Percentiles rank a stretch among this genome's conserved stretches.
Conservation (phyloP, 1,139 yeast species). For the Zygosaccharomyces pseudobailii region DNA sequence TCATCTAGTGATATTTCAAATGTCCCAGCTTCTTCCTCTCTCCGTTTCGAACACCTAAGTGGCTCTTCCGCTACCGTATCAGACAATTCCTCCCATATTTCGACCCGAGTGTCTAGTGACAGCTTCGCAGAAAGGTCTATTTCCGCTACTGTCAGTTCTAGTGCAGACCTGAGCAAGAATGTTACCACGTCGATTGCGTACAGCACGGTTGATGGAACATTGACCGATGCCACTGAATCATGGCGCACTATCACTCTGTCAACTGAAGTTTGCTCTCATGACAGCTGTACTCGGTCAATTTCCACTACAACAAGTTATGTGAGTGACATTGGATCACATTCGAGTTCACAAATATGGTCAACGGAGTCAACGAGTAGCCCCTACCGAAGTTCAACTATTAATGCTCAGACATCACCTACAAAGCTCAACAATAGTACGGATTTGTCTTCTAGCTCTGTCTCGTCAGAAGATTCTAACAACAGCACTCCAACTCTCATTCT, state of each 20-base stretch:
- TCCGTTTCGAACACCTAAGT: not conserved
- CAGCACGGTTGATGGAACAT: not conserved
- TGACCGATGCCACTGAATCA: not conserved
- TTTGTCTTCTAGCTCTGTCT: no score
- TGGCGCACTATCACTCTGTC: slow-evolving; percentile 5
- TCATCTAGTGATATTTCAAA: not conserved
- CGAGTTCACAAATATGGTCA: no score
- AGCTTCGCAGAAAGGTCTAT: no score
- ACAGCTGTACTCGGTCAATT: slow-evolving; percentile 1
- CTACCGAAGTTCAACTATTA: no score
- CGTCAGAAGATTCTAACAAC: no score
- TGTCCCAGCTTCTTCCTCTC: not conserved
- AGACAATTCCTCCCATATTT: not conserved
- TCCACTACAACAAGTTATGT: not conserved
- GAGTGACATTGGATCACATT: not conserved
- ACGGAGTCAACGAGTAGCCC: no score
- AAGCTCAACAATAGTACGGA: no score
- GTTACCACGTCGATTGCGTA: not conserved
- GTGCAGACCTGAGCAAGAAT: not conserved
- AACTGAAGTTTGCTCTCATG: slow-evolving; percentile 5
- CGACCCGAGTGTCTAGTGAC: no score
- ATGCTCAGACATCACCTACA: no score
- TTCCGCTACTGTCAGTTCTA: no score
- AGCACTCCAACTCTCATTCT: no score
- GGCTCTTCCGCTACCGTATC: not conserved